Base-by-base conservation (phyloP, 768 basidiomycete species). In the Mycena sanguinolenta region DNA sequence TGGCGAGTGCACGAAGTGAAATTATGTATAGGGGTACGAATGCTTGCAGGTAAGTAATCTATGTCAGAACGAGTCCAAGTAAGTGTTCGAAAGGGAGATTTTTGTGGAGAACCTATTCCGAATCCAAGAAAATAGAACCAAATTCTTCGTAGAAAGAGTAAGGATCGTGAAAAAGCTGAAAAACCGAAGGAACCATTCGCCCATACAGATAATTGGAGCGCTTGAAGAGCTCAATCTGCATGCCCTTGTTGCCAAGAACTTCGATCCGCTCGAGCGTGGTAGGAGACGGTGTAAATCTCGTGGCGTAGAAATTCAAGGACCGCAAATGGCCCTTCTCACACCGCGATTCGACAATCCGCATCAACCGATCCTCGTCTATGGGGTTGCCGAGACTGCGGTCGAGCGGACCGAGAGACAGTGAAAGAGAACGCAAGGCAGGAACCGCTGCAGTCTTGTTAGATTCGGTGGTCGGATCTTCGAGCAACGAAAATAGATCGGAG, bases 181-280 rank as follows among this genome's bases (percentile, higher is more conserved):
- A 49, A 16, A 34, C 54, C 3, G 8, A 30, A 6, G 58, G 52
- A 23, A 67, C 39, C 13, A 61, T 23, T 34, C 25, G 14, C 8
- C 9, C 1, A 44, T 39, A 54, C n/a, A 46, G 27, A 1, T 10
- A 1, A 1, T 19, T 9, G 7, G 50, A 27, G 21, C 17, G 23
- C 21, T 17, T 3, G 52, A 34, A 54, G 17, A 44, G 7, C 13
- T 23, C 16, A 19, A 67, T 42, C n/a, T 60, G 23, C 65, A 67
- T 60, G 3, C 65, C 65, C 49, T 67, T n/a, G 3, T 23, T 27
- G 19, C 65, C 58, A n/a, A 67, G 58, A 3, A 32, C 3, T 21
- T 34, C 30, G 52, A 67, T 42, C 16, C 65, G 58, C 10, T 53
- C 58, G 16, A 67, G 65, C 17, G 58, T 60, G 19, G 39, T 14